A percentile compares a stretch with the other conserved stretches of the same genome.
Conservation (phyloP, 2,329 filamentous ascomycete species). For the Cladosporium sp. region DNA sequence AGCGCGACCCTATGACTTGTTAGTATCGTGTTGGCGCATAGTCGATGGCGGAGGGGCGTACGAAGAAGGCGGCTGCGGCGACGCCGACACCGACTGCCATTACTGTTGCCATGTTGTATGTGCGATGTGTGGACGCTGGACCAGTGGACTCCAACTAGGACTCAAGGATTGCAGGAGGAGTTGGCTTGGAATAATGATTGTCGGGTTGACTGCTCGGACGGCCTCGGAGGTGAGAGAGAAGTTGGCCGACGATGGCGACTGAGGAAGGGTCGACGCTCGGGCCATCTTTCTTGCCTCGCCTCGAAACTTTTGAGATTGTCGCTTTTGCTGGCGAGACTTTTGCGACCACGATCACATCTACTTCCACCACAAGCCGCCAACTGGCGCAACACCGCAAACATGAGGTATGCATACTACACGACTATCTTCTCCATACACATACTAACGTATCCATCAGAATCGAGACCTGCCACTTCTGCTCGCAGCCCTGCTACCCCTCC, state of each 20-base stretch:
- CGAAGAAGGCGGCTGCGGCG: conserved; percentile 63
- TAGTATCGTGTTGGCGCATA: not conserved
- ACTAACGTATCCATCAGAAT: conserved; percentile 36
- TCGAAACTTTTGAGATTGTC: not conserved
- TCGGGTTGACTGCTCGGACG: not conserved
- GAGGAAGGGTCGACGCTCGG: not conserved
- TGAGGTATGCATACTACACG: conserved; percentile 13
- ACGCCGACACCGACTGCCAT: conserved; percentile 58
- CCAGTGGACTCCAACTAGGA: not conserved
- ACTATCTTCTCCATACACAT: not conserved
- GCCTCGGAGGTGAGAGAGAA: conserved; percentile 7
- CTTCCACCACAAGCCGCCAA: not conserved
- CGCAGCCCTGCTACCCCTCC: conserved; percentile 61
- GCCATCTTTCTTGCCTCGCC: not conserved
- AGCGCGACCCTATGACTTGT: conserved; percentile 70
- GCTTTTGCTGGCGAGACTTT: not conserved
- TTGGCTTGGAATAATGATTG: not conserved
- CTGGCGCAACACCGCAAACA: conserved; percentile 12
- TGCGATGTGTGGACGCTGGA: not conserved
- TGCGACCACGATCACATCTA: conserved; percentile 4
- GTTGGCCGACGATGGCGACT: not conserved
- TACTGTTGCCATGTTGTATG: conserved; percentile 52
- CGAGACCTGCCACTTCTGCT: conserved; percentile 70
- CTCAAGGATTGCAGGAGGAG: not conserved
- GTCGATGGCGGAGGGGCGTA: conserved; percentile 33